Conservation (phyloP, 2,329 filamentous ascomycete genomes). For the Beauveria brongniartii region DNA sequence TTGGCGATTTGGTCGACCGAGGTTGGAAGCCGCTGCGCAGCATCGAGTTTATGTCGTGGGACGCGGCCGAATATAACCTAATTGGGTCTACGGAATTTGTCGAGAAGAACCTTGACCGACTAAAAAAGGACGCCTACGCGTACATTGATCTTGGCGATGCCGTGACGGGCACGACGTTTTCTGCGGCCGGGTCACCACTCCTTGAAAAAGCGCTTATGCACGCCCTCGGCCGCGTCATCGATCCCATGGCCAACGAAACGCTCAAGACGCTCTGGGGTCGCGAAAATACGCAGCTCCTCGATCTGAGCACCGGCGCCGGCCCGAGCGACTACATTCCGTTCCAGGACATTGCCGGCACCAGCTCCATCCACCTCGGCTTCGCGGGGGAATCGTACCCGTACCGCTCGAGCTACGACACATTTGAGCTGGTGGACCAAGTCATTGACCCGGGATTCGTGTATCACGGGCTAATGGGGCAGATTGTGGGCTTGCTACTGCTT, state of each 20-base stretch:
- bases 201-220: conserved; percentile 65
- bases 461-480: conserved; percentile 69
- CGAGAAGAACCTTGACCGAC: conserved; percentile 66
- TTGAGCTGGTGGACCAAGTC: conserved; percentile 72
- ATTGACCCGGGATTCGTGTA: conserved; percentile 79
- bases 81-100: conserved; percentile 94
- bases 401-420: conserved; percentile 84
- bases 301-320: conserved; percentile 59
- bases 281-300: conserved; percentile 51
- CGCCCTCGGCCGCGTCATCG: conserved; percentile 64
- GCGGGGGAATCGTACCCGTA: conserved; percentile 58
- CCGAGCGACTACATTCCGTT: conserved; percentile 72
- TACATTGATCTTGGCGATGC: conserved; percentile 90
- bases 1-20: conserved; percentile 65
- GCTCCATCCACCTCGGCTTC: conserved; percentile 80
- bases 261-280: conserved; percentile 71
- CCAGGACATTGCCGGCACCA: conserved; percentile 82
- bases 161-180: conserved; percentile 66
- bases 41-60: conserved; percentile 96
- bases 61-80: conserved; percentile 85
- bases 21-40: conserved; percentile 92
- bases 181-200: conserved; percentile 72
- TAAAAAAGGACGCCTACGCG: conserved; percentile 69
- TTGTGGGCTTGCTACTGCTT: conserved; percentile 74
- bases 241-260: conserved; percentile 64